Percentiles rank a stretch among this genome's conserved stretches.
phyloP scores from a whole-genome alignment of 2,329 filamentous ascomycete genomes.

The Aspergillus ustus region DNA sequence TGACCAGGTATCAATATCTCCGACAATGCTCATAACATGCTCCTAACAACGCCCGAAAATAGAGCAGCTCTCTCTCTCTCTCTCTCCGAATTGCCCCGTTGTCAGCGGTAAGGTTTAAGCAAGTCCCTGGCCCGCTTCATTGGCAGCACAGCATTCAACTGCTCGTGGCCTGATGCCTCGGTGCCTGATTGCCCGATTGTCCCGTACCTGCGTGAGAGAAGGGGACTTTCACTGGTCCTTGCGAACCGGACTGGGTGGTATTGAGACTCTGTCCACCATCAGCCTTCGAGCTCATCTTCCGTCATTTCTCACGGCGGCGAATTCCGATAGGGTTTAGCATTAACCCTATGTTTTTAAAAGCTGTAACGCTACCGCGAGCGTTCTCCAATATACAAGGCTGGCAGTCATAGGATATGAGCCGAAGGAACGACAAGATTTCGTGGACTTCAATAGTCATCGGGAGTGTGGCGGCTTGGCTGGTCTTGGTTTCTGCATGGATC shows the following conservation, averaged over 20 bases:
- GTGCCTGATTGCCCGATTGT: not conserved
- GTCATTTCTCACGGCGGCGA: not conserved
- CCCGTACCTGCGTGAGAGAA: slow-evolving; percentile 7
- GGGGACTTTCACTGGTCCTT: not conserved
- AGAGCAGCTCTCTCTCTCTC: not conserved
- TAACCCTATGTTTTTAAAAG: not conserved
- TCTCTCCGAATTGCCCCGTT: not conserved
- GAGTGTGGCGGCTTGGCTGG: not conserved
- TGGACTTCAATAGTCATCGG: not conserved
- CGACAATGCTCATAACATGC: not conserved
- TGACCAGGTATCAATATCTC: not conserved
- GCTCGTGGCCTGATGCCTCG: not conserved
- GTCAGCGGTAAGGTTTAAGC: not conserved
- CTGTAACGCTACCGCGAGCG: not conserved
- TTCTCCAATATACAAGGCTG: not conserved
- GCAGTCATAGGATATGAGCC: not conserved
- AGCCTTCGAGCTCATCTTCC: not conserved
- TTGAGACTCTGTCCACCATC: not conserved
- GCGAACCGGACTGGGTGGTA: not conserved
- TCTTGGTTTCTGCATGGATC: not conserved
- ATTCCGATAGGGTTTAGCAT: not conserved
- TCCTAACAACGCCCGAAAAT: not conserved
- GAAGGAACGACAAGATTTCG: slow-evolving; percentile 2
- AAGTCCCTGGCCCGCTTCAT: not conserved
- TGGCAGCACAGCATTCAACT: not conserved